These are phyloP conservation scores for Arxiozyma slooffiae DNA, from an alignment of 1,139 yeast genomes.

Conservation along the genomic window DNA sequence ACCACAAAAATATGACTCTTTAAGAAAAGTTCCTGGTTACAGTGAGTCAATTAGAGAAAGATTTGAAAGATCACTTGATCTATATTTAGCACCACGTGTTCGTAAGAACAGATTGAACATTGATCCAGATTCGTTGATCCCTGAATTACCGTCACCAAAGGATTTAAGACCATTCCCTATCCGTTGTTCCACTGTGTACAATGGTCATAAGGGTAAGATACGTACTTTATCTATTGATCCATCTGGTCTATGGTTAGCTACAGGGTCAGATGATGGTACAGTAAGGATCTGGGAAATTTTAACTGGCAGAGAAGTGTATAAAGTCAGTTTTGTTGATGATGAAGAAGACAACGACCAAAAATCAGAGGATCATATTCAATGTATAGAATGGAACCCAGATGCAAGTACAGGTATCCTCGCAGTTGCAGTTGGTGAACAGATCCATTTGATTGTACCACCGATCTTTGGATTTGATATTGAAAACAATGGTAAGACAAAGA, in stretches of 20 bases:
- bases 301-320: slow-evolving; percentile 88
- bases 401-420: slow-evolving; percentile 65
- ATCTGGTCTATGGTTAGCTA: slow-evolving; percentile 87
- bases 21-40: slow-evolving; percentile 92
- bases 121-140: slow-evolving; percentile 92
- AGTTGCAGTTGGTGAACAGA: slow-evolving; percentile 70
- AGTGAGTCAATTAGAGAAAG: slow-evolving; percentile 76
- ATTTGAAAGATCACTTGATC: slow-evolving; percentile 87
- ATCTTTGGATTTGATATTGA: slow-evolving; percentile 82
- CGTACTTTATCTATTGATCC: slow-evolving; percentile 82
- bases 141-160: slow-evolving; percentile 93
- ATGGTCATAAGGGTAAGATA: slow-evolving; percentile 76
- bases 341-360: slow-evolving; percentile 33
- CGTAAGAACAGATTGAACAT: slow-evolving; percentile 84
- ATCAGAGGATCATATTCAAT: slow-evolving; percentile 67
- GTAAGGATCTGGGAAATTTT: slow-evolving; percentile 94
- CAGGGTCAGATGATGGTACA: slow-evolving; percentile 95
- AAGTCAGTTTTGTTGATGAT: slow-evolving; percentile 40
- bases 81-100: slow-evolving; percentile 92
- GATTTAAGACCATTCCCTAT: slow-evolving; percentile 98
- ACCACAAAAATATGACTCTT: slow-evolving; percentile 72
- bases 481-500: slow-evolving; percentile 63
- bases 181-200: slow-evolving; percentile 70
- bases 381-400: slow-evolving; percentile 87
- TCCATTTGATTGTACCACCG: slow-evolving; percentile 78